These are phyloP conservation scores for Hemisphaericaspora nanyangensis DNA, from an alignment of 805 yeast genomes.

Conservation along the genomic window DNA sequence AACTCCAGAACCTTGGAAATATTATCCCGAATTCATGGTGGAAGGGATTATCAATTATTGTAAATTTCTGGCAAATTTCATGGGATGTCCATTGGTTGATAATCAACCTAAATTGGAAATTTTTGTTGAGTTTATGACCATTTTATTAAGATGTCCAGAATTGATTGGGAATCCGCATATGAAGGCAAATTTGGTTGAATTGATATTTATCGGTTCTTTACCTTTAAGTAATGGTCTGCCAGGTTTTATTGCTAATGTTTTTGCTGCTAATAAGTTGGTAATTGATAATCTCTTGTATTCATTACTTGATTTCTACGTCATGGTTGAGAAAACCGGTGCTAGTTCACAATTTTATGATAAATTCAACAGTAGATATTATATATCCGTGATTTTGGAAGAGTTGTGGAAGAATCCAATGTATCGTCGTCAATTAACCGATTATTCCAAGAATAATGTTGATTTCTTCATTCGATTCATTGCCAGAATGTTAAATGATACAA, in stretches of 20 bases:
- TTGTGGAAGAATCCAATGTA: constrained; percentile 75
- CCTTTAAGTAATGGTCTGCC: constrained; percentile 54
- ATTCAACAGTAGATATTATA: constrained; percentile 84
- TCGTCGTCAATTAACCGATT: constrained; percentile 62
- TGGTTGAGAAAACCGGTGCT: constrained; percentile 94
- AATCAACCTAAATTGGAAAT: constrained; percentile 49
- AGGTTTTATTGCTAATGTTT: constrained; percentile 70
- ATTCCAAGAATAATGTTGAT: constrained; percentile 65
- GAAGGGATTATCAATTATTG: constrained; percentile 79
- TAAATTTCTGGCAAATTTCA: constrained; percentile 54
- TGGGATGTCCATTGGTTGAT: constrained; percentile 53
- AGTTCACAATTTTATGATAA: constrained; percentile 94
- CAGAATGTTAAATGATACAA: constrained; percentile 89
- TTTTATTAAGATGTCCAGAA: constrained; percentile 79
- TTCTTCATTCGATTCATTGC: constrained; percentile 93
- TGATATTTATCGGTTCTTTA: constrained; percentile 70
- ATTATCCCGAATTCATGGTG: constrained; percentile 78
- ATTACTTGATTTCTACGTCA: constrained; percentile 83
- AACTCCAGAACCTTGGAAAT: constrained; percentile 75
- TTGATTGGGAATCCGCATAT: constrained; percentile 88
- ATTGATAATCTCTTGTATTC: constrained; percentile 71
- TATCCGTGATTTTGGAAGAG: constrained; percentile 76
- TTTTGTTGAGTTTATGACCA: constrained; percentile 69
- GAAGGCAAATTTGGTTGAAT: constrained; percentile 78
- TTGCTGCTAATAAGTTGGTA: constrained; percentile 61